Base-by-base conservation (phyloP, 345 rosid genomes). In the Corchorus capsularis region DNA sequence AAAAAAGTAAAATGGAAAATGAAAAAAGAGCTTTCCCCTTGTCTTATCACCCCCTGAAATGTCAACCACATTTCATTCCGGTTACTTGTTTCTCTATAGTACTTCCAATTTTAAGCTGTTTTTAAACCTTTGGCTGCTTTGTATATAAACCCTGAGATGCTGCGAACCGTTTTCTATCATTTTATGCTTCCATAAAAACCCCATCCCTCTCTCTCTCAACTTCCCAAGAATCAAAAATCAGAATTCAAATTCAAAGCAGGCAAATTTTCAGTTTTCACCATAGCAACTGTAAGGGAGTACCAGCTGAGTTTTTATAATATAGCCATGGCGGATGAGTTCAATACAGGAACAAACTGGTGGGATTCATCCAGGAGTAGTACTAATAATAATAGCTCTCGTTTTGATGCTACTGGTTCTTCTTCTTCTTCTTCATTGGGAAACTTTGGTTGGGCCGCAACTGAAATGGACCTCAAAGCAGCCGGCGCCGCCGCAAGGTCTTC, bases 271-370 rank as follows among this genome's bases (percentile, higher is more conserved):
- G 34, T 13, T 5, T 47, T 68, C 43, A 49, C 27, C 16, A 17
- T 53, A 53, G 61, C 60, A 70, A 34, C 61, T n/a, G 2, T 10
- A 17, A 52, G 32, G 15, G 32, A 52, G 32, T 27, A 27, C 27
- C 61, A 69, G 72, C 72, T 69, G 72, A 69, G 57, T 32, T 47
- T 4, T n/a, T n/a, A n/a, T n/a, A n/a, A n/a, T 71, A 4, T 60
- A 76, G 84, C 76, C 83, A 90, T 92, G 93, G 90, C 90, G 0
- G 97, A 89, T 32, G 93, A 92, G 77, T 90, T 77, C 80, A 82
- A 84, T 54, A 54, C 89, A 5, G 69, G 78, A 76, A 80, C 83
- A 4, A 85, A 83, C 83, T 88, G 92, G 97, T 92, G 97, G 97
- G 92, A 88, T 59, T 84, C 89, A 0, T 41, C 78, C 34, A 84